Conservation (phyloP, 305 asterid species). For the Fraxinus sp. region DNA sequence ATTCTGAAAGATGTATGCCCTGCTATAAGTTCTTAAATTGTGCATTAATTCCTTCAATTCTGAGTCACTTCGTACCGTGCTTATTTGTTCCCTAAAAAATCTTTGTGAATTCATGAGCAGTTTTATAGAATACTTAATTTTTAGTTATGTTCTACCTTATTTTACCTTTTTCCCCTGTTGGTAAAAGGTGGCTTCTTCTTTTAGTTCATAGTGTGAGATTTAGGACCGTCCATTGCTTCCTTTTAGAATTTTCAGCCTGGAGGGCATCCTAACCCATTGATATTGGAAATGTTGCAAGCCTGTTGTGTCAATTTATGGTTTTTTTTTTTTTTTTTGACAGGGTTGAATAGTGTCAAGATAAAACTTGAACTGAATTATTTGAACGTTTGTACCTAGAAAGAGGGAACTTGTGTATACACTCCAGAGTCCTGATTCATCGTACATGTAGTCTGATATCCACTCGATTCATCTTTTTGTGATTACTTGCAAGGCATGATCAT, state of each 20-base stretch:
- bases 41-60: conserved; percentile 4
- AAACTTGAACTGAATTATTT: neutral
- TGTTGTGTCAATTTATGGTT: neutral
- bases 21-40: neutral
- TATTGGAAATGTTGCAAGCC: neutral
- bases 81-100: conserved; percentile 19
- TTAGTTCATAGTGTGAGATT: neutral
- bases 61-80: conserved; percentile 20
- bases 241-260: neutral
- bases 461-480: neutral
- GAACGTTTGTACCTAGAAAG: neutral
- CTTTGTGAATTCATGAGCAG: neutral
- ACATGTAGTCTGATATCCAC: neutral
- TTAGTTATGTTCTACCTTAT: neutral
- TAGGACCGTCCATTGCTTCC: neutral
- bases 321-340: neutral
- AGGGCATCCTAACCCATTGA: neutral
- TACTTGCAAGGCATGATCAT: neutral
- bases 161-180: neutral
- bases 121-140: neutral
- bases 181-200: neutral
- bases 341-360: neutral
- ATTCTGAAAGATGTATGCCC: conserved; percentile 78
- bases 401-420: neutral
- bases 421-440: neutral